Percentiles rank a stretch among this genome's conserved stretches.
These are phyloP conservation scores for Adiantum capillusveneris DNA, from an alignment of 75 land plant genomes.

Conservation along the genomic window DNA sequence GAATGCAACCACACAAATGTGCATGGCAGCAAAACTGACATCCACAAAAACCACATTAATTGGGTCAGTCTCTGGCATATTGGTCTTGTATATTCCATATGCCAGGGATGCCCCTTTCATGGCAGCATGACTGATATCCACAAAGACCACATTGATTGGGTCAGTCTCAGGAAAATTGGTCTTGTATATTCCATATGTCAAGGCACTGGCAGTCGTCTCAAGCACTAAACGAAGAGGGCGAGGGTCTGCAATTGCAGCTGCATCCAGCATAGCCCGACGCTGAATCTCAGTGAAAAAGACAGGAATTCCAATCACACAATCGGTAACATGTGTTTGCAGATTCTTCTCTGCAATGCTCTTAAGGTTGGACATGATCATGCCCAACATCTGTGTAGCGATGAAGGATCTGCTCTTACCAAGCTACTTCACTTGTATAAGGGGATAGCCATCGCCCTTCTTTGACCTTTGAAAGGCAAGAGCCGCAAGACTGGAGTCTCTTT, in stretches of 20 bases:
- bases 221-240: conserved; percentile 54
- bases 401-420: conserved; percentile 24
- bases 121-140: conserved; percentile 60
- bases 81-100: too few species aligned
- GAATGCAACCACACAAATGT: conserved; percentile 51
- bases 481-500: too few species aligned
- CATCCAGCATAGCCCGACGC: conserved; percentile 44
- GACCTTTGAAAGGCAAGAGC: conserved; percentile 32
- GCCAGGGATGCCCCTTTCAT: too few species aligned
- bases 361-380: conserved; percentile 39
- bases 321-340: conserved; percentile 27
- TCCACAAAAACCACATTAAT: too few species aligned
- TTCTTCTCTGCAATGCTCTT: too few species aligned
- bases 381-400: conserved; percentile 43
- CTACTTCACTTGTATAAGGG: conserved; percentile 28
- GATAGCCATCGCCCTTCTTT: conserved; percentile 42
- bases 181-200: conserved; percentile 67
- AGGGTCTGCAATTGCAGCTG: conserved; percentile 57
- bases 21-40: too few species aligned
- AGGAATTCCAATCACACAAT: conserved; percentile 59
- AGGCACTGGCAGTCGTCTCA: conserved; percentile 57
- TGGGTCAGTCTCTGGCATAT: too few species aligned
- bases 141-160: conserved; percentile 47
- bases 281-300: conserved; percentile 54
- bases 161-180: conserved; percentile 42